Conservation (phyloP, 192 early-diverging fungal genomes). For the Gamsiella multidivaricata region DNA sequence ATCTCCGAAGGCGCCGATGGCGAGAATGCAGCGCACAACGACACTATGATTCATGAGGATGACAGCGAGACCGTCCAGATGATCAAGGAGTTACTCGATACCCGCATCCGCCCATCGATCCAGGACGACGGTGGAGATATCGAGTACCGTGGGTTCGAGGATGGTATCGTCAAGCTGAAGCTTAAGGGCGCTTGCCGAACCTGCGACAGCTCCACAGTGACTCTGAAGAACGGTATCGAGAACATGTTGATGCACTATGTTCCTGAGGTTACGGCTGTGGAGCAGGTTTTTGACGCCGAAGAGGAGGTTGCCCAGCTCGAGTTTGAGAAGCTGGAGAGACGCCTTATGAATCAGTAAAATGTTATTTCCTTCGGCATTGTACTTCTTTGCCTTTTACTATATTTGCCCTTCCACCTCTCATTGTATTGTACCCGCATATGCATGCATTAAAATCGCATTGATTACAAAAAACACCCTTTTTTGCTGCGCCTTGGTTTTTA, state of each 20-base stretch:
- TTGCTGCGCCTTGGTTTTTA: not conserved
- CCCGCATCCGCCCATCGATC: constrained; percentile 93
- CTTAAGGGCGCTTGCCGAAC: constrained; percentile 96
- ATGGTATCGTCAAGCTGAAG: constrained; percentile 90
- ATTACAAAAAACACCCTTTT: not conserved
- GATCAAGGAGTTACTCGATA: constrained; percentile 99
- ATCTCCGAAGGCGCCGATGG: constrained; percentile 66
- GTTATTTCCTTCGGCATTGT: not conserved
- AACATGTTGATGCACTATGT: constrained; percentile 99
- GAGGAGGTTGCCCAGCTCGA: constrained; percentile 84
- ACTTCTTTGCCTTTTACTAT: not conserved
- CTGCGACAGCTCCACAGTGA: constrained; percentile 89
- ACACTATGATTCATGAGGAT: constrained; percentile 76
- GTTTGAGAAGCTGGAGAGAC: constrained; percentile 89
- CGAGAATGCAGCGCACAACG: constrained; percentile 26
- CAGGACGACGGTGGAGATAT: constrained; percentile 99
- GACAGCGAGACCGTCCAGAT: constrained; percentile 95
- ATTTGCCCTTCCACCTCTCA: not conserved
- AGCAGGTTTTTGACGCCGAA: constrained; percentile 89
- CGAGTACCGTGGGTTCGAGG: constrained; percentile 91
- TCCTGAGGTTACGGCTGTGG: constrained; percentile 89
- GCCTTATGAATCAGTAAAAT: constrained; percentile 54
- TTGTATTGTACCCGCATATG: constrained; percentile 4
- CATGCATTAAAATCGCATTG: not conserved
- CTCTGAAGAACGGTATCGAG: constrained; percentile 98